A percentile compares a stretch with the other conserved stretches of the same genome.
These are phyloP conservation scores for Mycena kentingensis DNA, from an alignment of 768 basidiomycete genomes.

Conservation along the genomic window DNA sequence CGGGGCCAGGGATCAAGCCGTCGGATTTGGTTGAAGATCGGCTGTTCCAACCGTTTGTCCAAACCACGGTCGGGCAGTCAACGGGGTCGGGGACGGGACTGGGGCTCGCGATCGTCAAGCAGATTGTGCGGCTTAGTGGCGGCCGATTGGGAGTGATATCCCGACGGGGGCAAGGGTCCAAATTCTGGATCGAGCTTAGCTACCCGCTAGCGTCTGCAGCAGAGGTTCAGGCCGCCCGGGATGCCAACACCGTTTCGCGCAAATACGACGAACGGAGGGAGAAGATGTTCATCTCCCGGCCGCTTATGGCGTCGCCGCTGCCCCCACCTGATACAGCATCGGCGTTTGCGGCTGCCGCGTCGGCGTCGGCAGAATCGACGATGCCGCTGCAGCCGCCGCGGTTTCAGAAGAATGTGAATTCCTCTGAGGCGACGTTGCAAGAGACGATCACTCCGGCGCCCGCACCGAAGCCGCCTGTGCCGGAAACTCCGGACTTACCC, in stretches of 20 bases:
- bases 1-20: constrained; percentile 24
- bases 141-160: constrained; percentile 38
- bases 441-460: background rate
- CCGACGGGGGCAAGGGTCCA: constrained; percentile 39
- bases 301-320: too few relatives aligned
- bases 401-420: constrained; percentile 13
- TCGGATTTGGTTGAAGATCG: constrained; percentile 28
- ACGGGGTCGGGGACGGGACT: constrained; percentile 44
- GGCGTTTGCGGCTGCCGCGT: background rate
- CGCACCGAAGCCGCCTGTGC: background rate
- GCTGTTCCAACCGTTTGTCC: constrained; percentile 31
- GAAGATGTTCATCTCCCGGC: too few relatives aligned
- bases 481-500: constrained; percentile 2
- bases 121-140: constrained; percentile 43
- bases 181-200: constrained; percentile 43
- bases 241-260: constrained; percentile 3
- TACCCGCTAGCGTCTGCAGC: constrained; percentile 16
- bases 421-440: background rate
- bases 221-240: constrained; percentile 11
- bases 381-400: background rate
- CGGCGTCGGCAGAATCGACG: background rate
- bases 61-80: constrained; percentile 41
- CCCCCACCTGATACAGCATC: background rate
- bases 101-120: constrained; percentile 45
- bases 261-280: background rate